phyloP scores from a whole-genome alignment of 441 rosid genomes.

The Adansonia grandidieri region DNA sequence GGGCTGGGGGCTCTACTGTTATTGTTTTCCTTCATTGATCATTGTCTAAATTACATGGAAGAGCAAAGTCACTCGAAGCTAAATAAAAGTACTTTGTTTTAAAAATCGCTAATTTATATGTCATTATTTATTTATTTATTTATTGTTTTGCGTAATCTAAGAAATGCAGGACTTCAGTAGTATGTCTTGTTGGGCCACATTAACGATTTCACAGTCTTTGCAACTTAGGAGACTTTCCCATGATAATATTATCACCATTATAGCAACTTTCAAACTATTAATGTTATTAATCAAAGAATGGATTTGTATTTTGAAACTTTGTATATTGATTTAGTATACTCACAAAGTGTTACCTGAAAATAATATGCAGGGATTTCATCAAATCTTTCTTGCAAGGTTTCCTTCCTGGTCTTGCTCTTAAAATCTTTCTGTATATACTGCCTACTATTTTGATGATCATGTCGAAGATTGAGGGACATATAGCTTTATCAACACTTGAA shows the following conservation, averaged over 20 bases:
- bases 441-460: slow-evolving; percentile 74
- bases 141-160: background rate
- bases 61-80: background rate
- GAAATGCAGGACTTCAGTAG: background rate
- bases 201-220: background rate
- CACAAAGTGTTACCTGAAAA: slow-evolving; percentile 1
- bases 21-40: background rate
- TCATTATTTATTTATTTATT: too few relatives aligned
- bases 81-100: background rate
- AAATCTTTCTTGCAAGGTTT: slow-evolving; percentile 98
- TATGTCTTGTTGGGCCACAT: background rate
- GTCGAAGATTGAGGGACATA: slow-evolving; percentile 95
- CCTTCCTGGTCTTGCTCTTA: slow-evolving; percentile 92
- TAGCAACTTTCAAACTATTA: background rate
- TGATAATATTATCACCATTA: background rate
- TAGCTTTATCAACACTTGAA: slow-evolving; percentile 74
- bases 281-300: background rate
- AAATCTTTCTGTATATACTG: slow-evolving; percentile 77
- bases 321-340: slow-evolving; percentile 10
- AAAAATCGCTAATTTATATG: background rate
- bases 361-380: slow-evolving; percentile 70
- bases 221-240: background rate
- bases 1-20: background rate
- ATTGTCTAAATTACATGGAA: background rate
- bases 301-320: background rate